phyloP scores from a whole-genome alignment of 2,329 filamentous ascomycete species.

The Leptosphaerulina australis region DNA sequence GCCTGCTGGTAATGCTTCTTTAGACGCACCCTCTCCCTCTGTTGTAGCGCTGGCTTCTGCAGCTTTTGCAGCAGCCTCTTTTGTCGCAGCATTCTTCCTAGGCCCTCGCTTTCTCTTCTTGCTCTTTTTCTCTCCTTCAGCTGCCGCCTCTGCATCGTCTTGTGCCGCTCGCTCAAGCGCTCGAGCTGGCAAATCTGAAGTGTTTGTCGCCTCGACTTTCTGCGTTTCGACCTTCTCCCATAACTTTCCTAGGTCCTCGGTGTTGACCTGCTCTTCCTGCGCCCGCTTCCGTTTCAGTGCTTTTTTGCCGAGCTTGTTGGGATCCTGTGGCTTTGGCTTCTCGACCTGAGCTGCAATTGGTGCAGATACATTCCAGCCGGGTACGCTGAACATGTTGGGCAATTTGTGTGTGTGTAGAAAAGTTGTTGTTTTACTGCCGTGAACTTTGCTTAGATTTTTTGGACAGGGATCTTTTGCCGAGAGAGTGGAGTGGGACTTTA shows the following conservation, averaged over 20 bases:
- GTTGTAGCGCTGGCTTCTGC: slow-evolving; percentile 18
- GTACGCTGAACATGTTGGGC: slow-evolving; percentile 96
- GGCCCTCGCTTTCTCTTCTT: slow-evolving; percentile 40
- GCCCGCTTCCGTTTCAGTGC: slow-evolving; percentile 62
- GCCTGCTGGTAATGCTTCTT: slow-evolving; percentile 1
- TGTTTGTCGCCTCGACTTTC: slow-evolving; percentile 53
- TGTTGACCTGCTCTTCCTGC: slow-evolving; percentile 80
- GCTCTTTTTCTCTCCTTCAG: slow-evolving; percentile 44
- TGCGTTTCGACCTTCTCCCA: slow-evolving; percentile 51
- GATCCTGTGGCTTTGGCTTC: slow-evolving; percentile 41
- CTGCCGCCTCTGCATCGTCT: slow-evolving; percentile 37
- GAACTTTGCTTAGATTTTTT: slow-evolving; percentile 8
- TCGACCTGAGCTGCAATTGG: slow-evolving; percentile 74
- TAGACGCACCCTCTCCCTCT: slow-evolving; percentile 32
- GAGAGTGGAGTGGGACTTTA: slow-evolving; percentile 11
- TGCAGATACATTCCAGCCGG: slow-evolving; percentile 85
- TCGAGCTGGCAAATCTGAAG: slow-evolving; percentile 9
- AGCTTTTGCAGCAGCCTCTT: slow-evolving; percentile 30
- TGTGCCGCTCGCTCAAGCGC: slow-evolving; percentile 60
- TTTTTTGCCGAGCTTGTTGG: slow-evolving; percentile 55
- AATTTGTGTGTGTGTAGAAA: background rate
- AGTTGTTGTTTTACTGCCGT: background rate
- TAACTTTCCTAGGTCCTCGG: slow-evolving; percentile 61
- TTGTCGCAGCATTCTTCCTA: slow-evolving; percentile 32
- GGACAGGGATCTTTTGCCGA: slow-evolving; percentile 13